Evolutionary conservation across 768 basidiomycete genomes (phyloP), one percentile per base, ranked within the genome.

Genomic region (Tylopilus subfusipes): DNA sequence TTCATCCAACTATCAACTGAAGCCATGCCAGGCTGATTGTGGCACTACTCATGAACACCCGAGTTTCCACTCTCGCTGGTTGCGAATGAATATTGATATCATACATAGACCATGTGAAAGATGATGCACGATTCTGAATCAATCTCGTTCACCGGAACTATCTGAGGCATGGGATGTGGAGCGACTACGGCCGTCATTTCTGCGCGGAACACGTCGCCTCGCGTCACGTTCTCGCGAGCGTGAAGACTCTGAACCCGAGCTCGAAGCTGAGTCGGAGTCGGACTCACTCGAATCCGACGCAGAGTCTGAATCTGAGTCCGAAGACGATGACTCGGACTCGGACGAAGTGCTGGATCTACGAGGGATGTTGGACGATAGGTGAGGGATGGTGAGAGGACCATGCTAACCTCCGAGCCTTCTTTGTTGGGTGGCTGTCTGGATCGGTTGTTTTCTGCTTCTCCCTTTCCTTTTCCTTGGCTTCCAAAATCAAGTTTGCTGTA

Each of bases 31-130:
- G 88, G 33, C 78, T 90, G 47, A 90, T 97, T 60, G 91, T 97
- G 48, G 91, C 92, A 9, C 78, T 97, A 29, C 89, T 97, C 44
- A 88, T 97, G 84, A 93, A 97, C 73, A 89, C 92, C 11, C 80
- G 76, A 66, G 86, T 85, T 1, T 77, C 79, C 12, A 75, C 77
- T 33, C 66, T 75, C 27, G 46, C 42, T 39, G 59, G 52, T 52
- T 70, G 69, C 33, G 21, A 50, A 18, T 68, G 30, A 67, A 47
- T 40, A n/a, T 16, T 42, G 29, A 34, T 48, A 49, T 53, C 31
- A 42, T 64, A 62, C 59, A 57, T 57, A 61, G 48, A 53, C 31
- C 12, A 48, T 40, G 24, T 55, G 29, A 55, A 53, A 30, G 50
- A 50, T 42, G 38, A 30, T 48, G 58, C 30, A 54, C 50, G 46